phyloP scores from a whole-genome alignment of 2,329 filamentous ascomycete species.

The Diaporthe citrichinensis region DNA sequence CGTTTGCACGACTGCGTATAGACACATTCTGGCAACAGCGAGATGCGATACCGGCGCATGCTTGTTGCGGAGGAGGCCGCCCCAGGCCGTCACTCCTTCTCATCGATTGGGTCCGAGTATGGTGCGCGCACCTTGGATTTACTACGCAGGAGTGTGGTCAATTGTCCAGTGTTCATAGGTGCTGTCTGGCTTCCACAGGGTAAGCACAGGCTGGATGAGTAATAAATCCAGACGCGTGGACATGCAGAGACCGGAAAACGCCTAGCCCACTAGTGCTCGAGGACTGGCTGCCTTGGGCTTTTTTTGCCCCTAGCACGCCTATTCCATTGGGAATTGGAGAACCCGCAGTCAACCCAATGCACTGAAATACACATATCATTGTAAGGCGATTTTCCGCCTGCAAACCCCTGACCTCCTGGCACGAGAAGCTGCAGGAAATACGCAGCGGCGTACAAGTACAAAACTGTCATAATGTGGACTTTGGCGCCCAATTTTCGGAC shows the following conservation, averaged over 20 bases:
- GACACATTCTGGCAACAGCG: neutral
- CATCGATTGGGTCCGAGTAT: neutral
- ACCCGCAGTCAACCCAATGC: neutral
- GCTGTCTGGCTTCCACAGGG: neutral
- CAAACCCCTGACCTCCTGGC: neutral
- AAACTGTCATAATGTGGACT: neutral
- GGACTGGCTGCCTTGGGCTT: neutral
- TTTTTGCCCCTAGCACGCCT: neutral
- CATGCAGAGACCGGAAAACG: neutral
- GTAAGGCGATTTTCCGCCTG: neutral
- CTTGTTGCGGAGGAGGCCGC: neutral
- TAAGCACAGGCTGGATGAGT: neutral
- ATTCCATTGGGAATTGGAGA: neutral
- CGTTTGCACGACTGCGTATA: neutral
- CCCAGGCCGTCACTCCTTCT: neutral
- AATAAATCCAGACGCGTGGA: neutral
- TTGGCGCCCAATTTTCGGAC: too few species aligned
- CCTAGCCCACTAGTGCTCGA: neutral
- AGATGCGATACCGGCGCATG: too few species aligned
- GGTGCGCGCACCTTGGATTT: neutral
- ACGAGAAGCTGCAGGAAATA: neutral
- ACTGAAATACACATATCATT: neutral
- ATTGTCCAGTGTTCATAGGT: neutral
- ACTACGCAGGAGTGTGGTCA: neutral
- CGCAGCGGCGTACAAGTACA: neutral